Percentiles rank a stretch among this genome's conserved stretches.
phyloP scores from a whole-genome alignment of 441 rosid genomes.

The Capsella rubella region DNA sequence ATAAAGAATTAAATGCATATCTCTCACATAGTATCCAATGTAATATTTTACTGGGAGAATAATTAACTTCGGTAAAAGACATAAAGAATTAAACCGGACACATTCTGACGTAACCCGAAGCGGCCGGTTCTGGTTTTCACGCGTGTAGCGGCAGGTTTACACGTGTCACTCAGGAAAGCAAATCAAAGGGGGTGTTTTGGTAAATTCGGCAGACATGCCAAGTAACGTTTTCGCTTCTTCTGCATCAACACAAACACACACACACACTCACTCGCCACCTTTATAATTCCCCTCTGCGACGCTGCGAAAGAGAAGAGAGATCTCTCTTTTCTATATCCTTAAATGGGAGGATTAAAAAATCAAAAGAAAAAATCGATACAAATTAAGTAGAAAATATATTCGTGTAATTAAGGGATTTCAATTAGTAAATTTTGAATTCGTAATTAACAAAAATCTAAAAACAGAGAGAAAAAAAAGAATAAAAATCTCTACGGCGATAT shows the following conservation, averaged over 20 bases:
- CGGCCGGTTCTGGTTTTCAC: slow-evolving; percentile 36
- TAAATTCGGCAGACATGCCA: slow-evolving; percentile 20
- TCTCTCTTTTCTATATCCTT: slow-evolving; percentile 15
- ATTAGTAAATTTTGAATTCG: not conserved
- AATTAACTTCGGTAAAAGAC: not conserved
- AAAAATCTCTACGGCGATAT: slow-evolving; percentile 18
- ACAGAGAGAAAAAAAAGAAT: not conserved
- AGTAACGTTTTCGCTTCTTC: slow-evolving; percentile 44
- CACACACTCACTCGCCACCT: slow-evolving; percentile 33
- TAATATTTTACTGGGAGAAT: too few species aligned
- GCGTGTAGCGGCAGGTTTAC: slow-evolving; percentile 39
- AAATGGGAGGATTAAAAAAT: not conserved
- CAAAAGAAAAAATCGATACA: slow-evolving; percentile 5
- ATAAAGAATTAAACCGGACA: slow-evolving; percentile 19
- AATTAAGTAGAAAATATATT: not conserved
- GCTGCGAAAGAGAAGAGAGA: slow-evolving; percentile 9
- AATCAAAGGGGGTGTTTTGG: slow-evolving; percentile 13
- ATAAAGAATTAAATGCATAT: slow-evolving; percentile 17
- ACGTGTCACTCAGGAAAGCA: slow-evolving; percentile 7
- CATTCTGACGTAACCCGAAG: slow-evolving; percentile 28
- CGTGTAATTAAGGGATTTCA: not conserved
- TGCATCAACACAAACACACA: slow-evolving; percentile 37
- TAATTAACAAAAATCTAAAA: not conserved
- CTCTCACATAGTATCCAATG: slow-evolving; percentile 17
- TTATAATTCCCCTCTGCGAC: slow-evolving; percentile 30